Evolutionary conservation across 495 filamentous ascomycete species (phyloP).

Genomic region (Penicillium macrosclerotiorum): DNA sequence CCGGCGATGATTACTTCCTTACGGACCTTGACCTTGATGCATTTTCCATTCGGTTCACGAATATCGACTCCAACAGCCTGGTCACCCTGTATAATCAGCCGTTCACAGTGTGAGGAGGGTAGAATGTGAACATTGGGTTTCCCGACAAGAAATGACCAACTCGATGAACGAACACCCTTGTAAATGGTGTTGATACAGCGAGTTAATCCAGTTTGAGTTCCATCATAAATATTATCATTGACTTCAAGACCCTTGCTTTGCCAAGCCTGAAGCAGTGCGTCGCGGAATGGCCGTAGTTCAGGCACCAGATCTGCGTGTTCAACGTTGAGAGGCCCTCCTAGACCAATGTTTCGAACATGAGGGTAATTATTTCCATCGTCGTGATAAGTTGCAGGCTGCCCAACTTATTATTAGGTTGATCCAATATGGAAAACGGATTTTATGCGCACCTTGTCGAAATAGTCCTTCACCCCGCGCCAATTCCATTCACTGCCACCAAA

Average conservation of each 20-base stretch:
- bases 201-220: conserved; percentile 45
- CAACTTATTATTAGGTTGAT: conserved; percentile 38
- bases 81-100: no score
- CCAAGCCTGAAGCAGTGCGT: conserved; percentile 50
- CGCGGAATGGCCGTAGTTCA: conserved; percentile 45
- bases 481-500: conserved; percentile 50
- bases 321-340: conserved; percentile 42
- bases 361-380: conserved; percentile 33
- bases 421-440: no score
- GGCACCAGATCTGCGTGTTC: conserved; percentile 48
- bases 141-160: conserved; percentile 40
- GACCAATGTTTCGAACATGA: conserved; percentile 39
- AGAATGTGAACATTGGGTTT: conserved; percentile 45
- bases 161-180: conserved; percentile 47
- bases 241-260: conserved; percentile 19
- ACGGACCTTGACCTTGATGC: conserved; percentile 42
- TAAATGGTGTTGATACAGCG: conserved; percentile 51
- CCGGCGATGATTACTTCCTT: conserved; percentile 59
- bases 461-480: conserved; percentile 43
- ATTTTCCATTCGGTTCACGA: no score
- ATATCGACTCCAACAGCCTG: no score
- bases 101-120: no score
- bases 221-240: conserved; percentile 26
- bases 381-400: conserved; percentile 50
- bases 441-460: conserved; percentile 35